Evolutionary conservation across 305 asterid genomes (phyloP), one percentile per base, ranked within the genome.

Genomic region (Lippia alba): DNA sequence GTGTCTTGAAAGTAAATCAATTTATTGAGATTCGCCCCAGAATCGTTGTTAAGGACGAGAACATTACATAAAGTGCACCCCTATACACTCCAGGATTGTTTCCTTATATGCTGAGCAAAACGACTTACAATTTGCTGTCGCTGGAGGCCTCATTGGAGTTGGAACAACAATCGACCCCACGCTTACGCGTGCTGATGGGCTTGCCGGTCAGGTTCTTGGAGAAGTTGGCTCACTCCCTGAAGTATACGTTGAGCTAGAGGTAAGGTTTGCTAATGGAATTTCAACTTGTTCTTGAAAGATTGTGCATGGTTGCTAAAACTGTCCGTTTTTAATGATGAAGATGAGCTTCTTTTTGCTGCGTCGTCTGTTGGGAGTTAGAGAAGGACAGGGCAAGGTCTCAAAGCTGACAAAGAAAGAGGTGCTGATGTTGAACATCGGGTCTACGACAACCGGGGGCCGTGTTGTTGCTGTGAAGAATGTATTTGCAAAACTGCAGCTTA

Each of bases 131-230:
- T 94, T 84, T 85, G 99, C 97, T 34, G 99, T 94, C 57, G 97
- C 97, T 17, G 99, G 99, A 77, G 99, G 99, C 59, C 96, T 91
- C 44, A 94, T 94, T 72, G 99, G 99, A 74, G 97, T 94, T 71
- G 99, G 99, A 71, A 91, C 97, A 9, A 94, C 99, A 14, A 94
- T 91, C 96, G 97, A 94, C 80, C 97, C 97, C 5, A 94, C 97
- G 3, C 90, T 94, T 69, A 94, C 99, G 64, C 99, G 97, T 74
- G 99, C 99, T 67, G 97, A 94, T 80, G 84, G 99, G 79, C 76
- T 94, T 89, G 99, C 91, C 6, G 99, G 99, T 63, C 99, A 94
- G 81, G 99, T 94, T 77, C 97, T 94, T 73, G 99, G 99, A 19
- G 99, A 94, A 77, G 96, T 94, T 58, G 97, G 97, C 59, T 89